phyloP scores from a whole-genome alignment of 305 asterid species.

The Plantago coronopus region DNA sequence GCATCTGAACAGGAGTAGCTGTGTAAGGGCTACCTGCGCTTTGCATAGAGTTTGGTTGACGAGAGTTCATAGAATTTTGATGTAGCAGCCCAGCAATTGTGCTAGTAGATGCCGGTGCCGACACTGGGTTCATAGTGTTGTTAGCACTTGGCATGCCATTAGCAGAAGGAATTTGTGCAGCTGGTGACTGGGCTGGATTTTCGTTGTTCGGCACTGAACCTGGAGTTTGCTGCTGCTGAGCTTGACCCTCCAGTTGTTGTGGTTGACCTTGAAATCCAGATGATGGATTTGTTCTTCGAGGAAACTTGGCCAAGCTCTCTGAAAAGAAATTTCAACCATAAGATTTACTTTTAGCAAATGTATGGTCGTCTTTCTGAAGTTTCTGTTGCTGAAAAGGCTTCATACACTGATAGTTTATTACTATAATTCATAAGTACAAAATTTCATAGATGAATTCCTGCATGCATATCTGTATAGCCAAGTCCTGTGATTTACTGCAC shows the following conservation, averaged over 20 bases:
- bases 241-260: slow-evolving; percentile 53
- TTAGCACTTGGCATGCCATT: slow-evolving; percentile 32
- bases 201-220: slow-evolving; percentile 50
- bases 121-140: slow-evolving; percentile 29
- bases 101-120: slow-evolving; percentile 37
- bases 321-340: slow-evolving; percentile 22
- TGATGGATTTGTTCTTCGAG: slow-evolving; percentile 57
- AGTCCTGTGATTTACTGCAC: neutral
- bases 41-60: slow-evolving; percentile 43
- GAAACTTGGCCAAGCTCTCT: slow-evolving; percentile 86
- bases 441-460: neutral
- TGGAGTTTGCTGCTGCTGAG: slow-evolving; percentile 36
- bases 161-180: slow-evolving; percentile 43
- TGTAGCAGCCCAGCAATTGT: slow-evolving; percentile 47
- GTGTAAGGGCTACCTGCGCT: slow-evolving; percentile 41
- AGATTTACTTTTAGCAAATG: neutral
- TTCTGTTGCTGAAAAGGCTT: neutral
- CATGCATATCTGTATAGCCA: neutral
- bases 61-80: slow-evolving; percentile 69
- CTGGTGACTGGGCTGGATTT: slow-evolving; percentile 34
- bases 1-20: slow-evolving; percentile 48
- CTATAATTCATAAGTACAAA: neutral
- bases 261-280: slow-evolving; percentile 58
- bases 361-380: neutral
- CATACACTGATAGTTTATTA: neutral